These are phyloP conservation scores for Lachancea lanzarotensis DNA, from an alignment of 805 yeast species.

Conservation along the genomic window DNA sequence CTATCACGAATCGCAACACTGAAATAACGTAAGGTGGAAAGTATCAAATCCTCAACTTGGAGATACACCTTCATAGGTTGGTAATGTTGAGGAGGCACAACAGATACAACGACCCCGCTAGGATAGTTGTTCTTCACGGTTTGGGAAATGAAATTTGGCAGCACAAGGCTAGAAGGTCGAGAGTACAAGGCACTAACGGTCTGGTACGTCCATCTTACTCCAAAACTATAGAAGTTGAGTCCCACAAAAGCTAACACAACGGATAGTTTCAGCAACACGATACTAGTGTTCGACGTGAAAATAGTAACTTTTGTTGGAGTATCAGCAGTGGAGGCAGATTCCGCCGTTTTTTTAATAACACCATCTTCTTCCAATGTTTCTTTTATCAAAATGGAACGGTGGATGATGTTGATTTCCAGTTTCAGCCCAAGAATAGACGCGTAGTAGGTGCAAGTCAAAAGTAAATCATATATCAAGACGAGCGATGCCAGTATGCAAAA, in stretches of 20 bases:
- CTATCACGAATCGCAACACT: conserved; percentile 73
- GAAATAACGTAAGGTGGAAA: conserved; percentile 46
- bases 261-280: conserved; percentile 53
- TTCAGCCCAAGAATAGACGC: conserved; percentile 80
- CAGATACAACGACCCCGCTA: conserved; percentile 48
- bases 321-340: conserved; percentile 45
- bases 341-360: conserved; percentile 65
- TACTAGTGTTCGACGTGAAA: conserved; percentile 35
- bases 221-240: conserved; percentile 61
- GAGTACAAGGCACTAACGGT: conserved; percentile 30
- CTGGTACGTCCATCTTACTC: conserved; percentile 63
- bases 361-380: conserved; percentile 92
- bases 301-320: conserved; percentile 17
- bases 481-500: conserved; percentile 72
- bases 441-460: conserved; percentile 73
- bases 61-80: conserved; percentile 50
- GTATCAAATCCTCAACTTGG: conserved; percentile 52
- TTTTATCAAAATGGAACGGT: conserved; percentile 69
- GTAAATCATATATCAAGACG: conserved; percentile 62
- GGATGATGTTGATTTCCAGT: conserved; percentile 80
- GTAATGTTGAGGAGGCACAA: conserved; percentile 52
- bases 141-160: conserved; percentile 34
- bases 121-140: conserved; percentile 33
- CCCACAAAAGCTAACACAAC: conserved; percentile 53
- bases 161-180: conserved; percentile 35